Percentiles rank a stretch among this genome's conserved stretches.
phyloP scores from a whole-genome alignment of 306 rosid genomes.

The Dalbergia cochinchinensis region DNA sequence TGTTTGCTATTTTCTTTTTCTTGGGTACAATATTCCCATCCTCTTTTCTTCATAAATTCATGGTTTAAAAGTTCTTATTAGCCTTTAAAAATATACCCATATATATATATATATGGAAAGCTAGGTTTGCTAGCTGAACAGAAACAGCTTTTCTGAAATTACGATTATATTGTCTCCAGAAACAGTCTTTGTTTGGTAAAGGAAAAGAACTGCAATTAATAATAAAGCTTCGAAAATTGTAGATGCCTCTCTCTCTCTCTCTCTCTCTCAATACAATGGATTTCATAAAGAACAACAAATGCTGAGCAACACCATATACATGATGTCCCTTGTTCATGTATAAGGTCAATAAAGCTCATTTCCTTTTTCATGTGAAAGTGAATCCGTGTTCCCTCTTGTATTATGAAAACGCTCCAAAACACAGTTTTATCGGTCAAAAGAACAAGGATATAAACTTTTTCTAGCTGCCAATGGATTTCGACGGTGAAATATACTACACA shows the following conservation, averaged over 20 bases:
- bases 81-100: too few species aligned
- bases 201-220: slow-evolving; percentile 12
- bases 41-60: too few species aligned
- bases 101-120: too few species aligned
- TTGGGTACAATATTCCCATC: not conserved
- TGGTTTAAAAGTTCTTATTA: too few species aligned
- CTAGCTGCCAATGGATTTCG: not conserved
- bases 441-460: not conserved
- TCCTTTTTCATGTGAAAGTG: slow-evolving; percentile 11
- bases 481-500: not conserved
- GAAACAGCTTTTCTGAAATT: not conserved
- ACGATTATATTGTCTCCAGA: not conserved
- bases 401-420: not conserved
- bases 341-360: not conserved
- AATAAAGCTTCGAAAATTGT: not conserved
- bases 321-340: not conserved
- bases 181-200: not conserved
- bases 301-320: too few species aligned
- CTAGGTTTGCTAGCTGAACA: not conserved
- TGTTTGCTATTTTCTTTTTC: not conserved
- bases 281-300: not conserved
- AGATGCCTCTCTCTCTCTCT: not conserved
- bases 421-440: slow-evolving; percentile 18
- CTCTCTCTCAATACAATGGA: not conserved
- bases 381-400: not conserved